Conservation (phyloP, 2,329 filamentous ascomycete genomes). For the Pseudocercospora ulei region DNA sequence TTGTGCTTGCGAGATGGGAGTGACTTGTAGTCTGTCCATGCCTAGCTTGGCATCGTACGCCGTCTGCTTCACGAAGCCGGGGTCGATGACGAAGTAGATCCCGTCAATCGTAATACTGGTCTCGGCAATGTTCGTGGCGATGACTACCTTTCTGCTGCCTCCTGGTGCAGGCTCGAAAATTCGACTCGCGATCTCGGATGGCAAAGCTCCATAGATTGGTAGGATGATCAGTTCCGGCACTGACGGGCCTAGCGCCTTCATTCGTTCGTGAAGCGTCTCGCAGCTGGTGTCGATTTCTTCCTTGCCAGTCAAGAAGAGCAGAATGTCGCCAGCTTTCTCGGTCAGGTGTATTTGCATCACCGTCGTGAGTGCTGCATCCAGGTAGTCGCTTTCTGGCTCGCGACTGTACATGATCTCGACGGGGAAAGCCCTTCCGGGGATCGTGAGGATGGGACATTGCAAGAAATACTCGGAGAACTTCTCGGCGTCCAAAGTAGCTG, state of each 20-base stretch:
- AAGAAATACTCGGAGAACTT: slow-evolving; percentile 97
- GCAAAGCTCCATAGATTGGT: slow-evolving; percentile 90
- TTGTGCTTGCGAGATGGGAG: slow-evolving; percentile 91
- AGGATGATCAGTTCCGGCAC: slow-evolving; percentile 88
- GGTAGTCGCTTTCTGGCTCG: slow-evolving; percentile 90
- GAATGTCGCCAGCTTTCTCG: slow-evolving; percentile 82
- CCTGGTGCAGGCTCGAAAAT: slow-evolving; percentile 90
- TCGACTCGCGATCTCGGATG: slow-evolving; percentile 81
- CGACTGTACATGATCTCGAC: slow-evolving; percentile 93
- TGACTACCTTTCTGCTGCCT: slow-evolving; percentile 83
- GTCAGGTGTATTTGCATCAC: slow-evolving; percentile 97
- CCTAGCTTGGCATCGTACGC: slow-evolving; percentile 94
- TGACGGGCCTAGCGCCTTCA: slow-evolving; percentile 84
- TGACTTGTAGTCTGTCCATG: slow-evolving; percentile 94
- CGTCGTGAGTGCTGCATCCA: slow-evolving; percentile 86
- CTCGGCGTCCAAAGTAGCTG: slow-evolving; percentile 89
- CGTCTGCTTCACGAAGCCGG: slow-evolving; percentile 95
- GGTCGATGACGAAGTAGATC: slow-evolving; percentile 94
- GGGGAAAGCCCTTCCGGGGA: slow-evolving; percentile 87
- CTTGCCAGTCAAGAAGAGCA: slow-evolving; percentile 94
- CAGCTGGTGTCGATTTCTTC: slow-evolving; percentile 95
- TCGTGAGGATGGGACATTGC: slow-evolving; percentile 90
- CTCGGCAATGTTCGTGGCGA: slow-evolving; percentile 96
- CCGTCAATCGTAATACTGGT: slow-evolving; percentile 97
- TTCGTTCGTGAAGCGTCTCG: slow-evolving; percentile 85